Evolutionary conservation across 345 rosid genomes (phyloP).

Genomic region (Microcos paniculata): DNA sequence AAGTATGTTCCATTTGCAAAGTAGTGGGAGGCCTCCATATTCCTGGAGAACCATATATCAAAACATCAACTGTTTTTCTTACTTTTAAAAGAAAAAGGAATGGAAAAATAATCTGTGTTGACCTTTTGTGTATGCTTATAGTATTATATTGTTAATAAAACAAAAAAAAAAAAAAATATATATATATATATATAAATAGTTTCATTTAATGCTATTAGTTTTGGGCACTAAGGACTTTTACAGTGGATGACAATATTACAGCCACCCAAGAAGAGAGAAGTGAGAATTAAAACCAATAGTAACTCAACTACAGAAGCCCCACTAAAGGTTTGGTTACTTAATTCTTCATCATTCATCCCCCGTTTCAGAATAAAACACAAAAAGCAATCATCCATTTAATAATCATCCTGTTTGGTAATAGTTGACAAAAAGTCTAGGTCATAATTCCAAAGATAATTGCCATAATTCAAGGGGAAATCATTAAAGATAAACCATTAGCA

Average conservation of each 20-base stretch:
- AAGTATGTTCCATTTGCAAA: neutral
- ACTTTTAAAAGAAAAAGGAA: neutral
- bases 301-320: constrained; percentile 15
- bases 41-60: neutral
- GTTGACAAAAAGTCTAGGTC: constrained; percentile 21
- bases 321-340: constrained; percentile 1
- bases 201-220: neutral
- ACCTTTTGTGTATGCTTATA: neutral
- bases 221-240: neutral
- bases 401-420: constrained; percentile 23
- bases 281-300: neutral
- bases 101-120: neutral
- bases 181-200: neutral
- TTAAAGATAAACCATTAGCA: constrained; percentile 13
- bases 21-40: constrained; percentile 13
- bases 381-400: neutral
- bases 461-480: constrained; percentile 28
- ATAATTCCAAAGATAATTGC: constrained; percentile 27
- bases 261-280: neutral
- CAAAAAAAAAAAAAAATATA: too few relatives aligned
- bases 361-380: constrained; percentile 10
- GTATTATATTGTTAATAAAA: neutral
- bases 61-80: neutral
- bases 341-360: neutral
- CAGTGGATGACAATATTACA: neutral